phyloP scores from a whole-genome alignment of 768 basidiomycete genomes.

The Kwoniella newhampshirensis region DNA sequence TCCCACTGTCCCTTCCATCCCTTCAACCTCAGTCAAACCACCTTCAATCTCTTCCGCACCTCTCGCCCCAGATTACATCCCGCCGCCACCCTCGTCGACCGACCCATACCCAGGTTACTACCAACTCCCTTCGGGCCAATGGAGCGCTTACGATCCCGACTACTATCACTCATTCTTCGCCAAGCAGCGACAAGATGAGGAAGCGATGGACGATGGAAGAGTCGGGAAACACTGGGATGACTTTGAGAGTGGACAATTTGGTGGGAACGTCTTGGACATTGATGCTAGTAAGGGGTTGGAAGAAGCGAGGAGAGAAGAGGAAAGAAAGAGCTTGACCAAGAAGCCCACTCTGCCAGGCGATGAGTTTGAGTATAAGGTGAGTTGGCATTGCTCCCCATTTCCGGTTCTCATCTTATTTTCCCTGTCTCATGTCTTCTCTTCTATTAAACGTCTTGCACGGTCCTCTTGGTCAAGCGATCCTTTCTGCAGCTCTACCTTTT shows the following conservation, averaged over 20 bases:
- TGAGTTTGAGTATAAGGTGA: slow-evolving; percentile 47
- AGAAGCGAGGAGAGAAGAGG: slow-evolving; percentile 36
- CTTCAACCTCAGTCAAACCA: slow-evolving; percentile 7
- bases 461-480: too few species aligned
- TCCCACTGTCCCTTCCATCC: slow-evolving; percentile 6
- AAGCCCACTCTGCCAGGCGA: slow-evolving; percentile 33
- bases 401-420: not conserved
- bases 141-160: slow-evolving; percentile 48
- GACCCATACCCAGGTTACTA: slow-evolving; percentile 53
- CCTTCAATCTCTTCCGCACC: slow-evolving; percentile 47
- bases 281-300: slow-evolving; percentile 36
- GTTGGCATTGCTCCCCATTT: slow-evolving; percentile 8
- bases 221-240: slow-evolving; percentile 48
- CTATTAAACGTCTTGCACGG: too few species aligned
- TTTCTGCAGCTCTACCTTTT: too few species aligned
- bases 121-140: slow-evolving; percentile 43
- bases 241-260: slow-evolving; percentile 24
- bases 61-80: slow-evolving; percentile 41
- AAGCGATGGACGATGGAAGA: slow-evolving; percentile 30
- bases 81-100: slow-evolving; percentile 34
- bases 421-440: not conserved
- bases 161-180: slow-evolving; percentile 49
- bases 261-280: slow-evolving; percentile 33
- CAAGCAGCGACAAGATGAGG: not conserved
- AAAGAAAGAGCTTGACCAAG: slow-evolving; percentile 23